phyloP scores from a whole-genome alignment of 441 rosid genomes.

The Mallotus japonicus region DNA sequence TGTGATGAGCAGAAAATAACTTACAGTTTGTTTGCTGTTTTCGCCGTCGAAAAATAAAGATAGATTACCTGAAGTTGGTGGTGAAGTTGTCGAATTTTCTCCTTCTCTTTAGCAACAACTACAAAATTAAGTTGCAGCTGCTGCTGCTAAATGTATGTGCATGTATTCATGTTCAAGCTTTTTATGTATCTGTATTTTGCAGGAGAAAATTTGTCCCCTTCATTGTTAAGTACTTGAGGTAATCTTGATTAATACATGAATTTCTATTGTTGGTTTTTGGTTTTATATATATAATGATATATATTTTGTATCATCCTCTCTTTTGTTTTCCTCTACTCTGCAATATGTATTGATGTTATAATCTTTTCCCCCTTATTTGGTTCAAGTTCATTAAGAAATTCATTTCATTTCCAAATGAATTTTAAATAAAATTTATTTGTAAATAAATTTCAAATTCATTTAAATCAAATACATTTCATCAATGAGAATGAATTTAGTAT shows the following conservation, averaged over 20 bases:
- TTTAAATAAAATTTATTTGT: too few relatives aligned
- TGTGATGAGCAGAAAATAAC: slow-evolving; percentile 19
- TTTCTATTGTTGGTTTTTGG: slow-evolving; percentile 16
- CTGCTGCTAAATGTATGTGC: not conserved
- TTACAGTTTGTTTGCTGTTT: not conserved
- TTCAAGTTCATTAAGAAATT: too few relatives aligned
- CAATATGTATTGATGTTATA: too few relatives aligned
- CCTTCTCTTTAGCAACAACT: slow-evolving; percentile 14
- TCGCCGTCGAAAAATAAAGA: not conserved
- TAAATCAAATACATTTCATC: too few relatives aligned
- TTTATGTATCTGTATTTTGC: not conserved
- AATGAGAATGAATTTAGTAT: too few relatives aligned
- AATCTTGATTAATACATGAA: slow-evolving; percentile 17
- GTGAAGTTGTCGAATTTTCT: slow-evolving; percentile 93
- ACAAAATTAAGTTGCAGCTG: not conserved
- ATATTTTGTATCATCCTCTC: not conserved
- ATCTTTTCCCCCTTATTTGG: too few relatives aligned
- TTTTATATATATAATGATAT: not conserved
- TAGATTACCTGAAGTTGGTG: slow-evolving; percentile 34
- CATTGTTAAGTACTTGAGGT: slow-evolving; percentile 41
- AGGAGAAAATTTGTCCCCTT: slow-evolving; percentile 82
- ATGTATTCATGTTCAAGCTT: too few relatives aligned
- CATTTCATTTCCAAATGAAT: too few relatives aligned
- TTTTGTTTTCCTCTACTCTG: too few relatives aligned
- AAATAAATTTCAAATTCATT: too few relatives aligned